Percentiles rank a stretch among this genome's conserved stretches.
Evolutionary conservation across 495 filamentous ascomycete genomes (phyloP).

Genomic region (Penicillium paradoxum): DNA sequence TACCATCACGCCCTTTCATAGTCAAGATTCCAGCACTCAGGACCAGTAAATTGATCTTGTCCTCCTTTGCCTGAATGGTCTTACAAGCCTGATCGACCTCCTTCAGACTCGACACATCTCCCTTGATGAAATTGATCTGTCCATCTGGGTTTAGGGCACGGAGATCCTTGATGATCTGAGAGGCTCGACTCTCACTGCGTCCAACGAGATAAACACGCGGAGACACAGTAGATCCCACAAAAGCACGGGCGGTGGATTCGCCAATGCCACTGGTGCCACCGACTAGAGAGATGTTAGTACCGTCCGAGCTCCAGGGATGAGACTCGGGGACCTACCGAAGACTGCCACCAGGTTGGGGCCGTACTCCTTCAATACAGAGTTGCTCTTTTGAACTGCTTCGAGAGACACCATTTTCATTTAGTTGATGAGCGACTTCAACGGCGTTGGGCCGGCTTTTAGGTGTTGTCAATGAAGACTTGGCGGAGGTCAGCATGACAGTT

Average conservation of each 20-base stretch:
- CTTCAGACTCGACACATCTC: conserved; percentile 50
- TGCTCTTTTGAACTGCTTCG: conserved; percentile 33
- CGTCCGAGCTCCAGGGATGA: background rate
- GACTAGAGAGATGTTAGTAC: conserved; percentile 29
- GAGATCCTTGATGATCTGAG: conserved; percentile 34
- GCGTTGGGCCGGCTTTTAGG: background rate
- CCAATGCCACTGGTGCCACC: conserved; percentile 65
- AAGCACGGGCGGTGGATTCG: conserved; percentile 51
- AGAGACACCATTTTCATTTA: conserved; percentile 39
- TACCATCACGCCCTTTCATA: conserved; percentile 29
- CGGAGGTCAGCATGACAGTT: background rate
- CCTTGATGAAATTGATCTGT: conserved; percentile 45
- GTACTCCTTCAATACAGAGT: conserved; percentile 38
- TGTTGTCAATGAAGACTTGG: background rate
- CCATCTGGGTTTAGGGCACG: conserved; percentile 32
- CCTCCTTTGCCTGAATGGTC: conserved; percentile 51
- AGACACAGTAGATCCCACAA: conserved; percentile 47
- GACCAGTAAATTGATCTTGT: conserved; percentile 56
- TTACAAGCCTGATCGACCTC: conserved; percentile 56
- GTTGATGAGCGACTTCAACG: background rate
- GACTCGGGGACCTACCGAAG: conserved; percentile 36
- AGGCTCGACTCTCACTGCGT: conserved; percentile 35
- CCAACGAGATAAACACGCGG: conserved; percentile 47
- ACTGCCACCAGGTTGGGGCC: conserved; percentile 47
- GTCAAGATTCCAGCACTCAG: conserved; percentile 30